Base-by-base conservation (phyloP, 345 rosid genomes). In the Eucalyptus sp. region DNA sequence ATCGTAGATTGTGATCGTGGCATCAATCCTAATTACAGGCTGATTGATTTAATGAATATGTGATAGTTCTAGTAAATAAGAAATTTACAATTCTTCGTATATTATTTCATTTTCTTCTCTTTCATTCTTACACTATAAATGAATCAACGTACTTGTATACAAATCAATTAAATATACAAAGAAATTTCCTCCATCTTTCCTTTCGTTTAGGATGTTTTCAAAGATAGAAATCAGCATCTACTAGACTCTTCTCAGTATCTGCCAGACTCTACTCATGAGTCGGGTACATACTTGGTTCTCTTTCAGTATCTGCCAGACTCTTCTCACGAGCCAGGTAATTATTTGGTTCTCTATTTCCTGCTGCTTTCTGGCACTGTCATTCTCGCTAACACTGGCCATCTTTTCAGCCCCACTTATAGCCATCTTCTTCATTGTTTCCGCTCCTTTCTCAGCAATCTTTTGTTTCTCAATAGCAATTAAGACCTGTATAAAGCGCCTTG, bases 321-420 rank as follows among this genome's bases (percentile, higher is more conserved):
- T 92, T 97, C 89, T 97, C 94, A 49, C 96, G 96, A 89, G 94
- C 95, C 87, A 93, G 89, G 88, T 96, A 95, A 51, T 51, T 94
- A 96, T 97, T 64, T 91, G 95, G 89, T 96, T 94, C 89, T 95
- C 97, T 51, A 96, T 96, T 88, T 97, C 97, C 86, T 96, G 93
- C 94, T 96, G 96, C 92, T 88, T 94, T 90, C 96, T 89, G 27
- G 96, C 86, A 90, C 98, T 94, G 90, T 95, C 98, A 90, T 95
- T 97, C 95, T 97, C 99, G 93, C 99, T 95, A n/a, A 95, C 98
- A 71, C 92, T 94, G 88, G 98, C 96, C 58, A 93, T 93, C 91
- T 96, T 96, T 93, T 97, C 96, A 27, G 99, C 96, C 92, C 95
- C 98, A 90, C 98, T 96, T 84, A 95, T 90, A 62, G 98, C 98